Evolutionary conservation across 345 rosid species (phyloP).

Genomic region (Dipteronia sinensis): DNA sequence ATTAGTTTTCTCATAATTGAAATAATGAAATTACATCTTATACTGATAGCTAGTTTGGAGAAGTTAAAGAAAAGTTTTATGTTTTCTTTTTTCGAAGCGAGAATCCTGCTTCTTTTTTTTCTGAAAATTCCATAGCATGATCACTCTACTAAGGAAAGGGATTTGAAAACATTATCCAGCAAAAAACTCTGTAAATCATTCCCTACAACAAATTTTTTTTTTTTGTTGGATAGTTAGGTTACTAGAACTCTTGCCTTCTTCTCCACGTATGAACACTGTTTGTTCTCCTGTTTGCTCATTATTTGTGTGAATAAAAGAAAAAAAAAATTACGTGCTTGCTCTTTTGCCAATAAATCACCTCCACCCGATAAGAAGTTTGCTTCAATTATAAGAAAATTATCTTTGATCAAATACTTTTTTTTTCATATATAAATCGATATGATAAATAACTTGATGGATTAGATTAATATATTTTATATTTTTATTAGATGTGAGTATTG

Average conservation of each 20-base stretch:
- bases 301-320: conserved; percentile 17
- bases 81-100: no score
- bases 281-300: conserved; percentile 22
- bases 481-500: no score
- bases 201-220: background rate
- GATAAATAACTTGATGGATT: conserved; percentile 21
- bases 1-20: background rate
- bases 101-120: no score
- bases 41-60: no score
- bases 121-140: no score
- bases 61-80: no score
- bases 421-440: background rate
- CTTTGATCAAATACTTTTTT: background rate
- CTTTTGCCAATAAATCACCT: conserved; percentile 4
- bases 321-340: background rate
- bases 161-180: no score
- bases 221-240: background rate
- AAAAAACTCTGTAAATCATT: background rate
- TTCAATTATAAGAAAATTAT: conserved; percentile 20
- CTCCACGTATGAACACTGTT: conserved; percentile 27
- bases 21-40: no score
- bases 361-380: conserved; percentile 14
- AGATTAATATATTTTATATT: no score
- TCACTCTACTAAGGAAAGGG: background rate
- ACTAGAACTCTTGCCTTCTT: conserved; percentile 22